Conservation (phyloP, 2,329 filamentous ascomycete genomes). For the Neurospora crassa region DNA sequence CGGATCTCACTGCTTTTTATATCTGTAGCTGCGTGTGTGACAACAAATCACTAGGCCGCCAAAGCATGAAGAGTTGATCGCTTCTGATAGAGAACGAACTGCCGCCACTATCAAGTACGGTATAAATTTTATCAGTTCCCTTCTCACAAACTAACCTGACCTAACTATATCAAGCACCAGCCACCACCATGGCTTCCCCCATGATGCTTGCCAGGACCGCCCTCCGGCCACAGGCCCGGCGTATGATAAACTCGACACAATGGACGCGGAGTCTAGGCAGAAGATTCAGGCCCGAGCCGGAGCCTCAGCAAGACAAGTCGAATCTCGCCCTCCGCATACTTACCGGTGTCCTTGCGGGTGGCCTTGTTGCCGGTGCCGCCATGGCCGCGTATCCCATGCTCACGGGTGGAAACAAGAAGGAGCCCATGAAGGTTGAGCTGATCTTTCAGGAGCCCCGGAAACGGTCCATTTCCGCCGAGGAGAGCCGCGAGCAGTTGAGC, state of each 20-base stretch:
- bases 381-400: slow-evolving; percentile 11
- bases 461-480: slow-evolving; percentile 52
- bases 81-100: background rate
- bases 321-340: slow-evolving; percentile 2
- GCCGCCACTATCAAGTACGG: background rate
- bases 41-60: background rate
- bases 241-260: slow-evolving; percentile 1
- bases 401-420: slow-evolving; percentile 20
- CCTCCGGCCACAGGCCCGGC: background rate
- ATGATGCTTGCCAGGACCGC: background rate
- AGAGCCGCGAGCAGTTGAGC: slow-evolving; percentile 66
- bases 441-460: slow-evolving; percentile 58
- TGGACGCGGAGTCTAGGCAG: slow-evolving; percentile 12
- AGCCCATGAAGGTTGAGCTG: slow-evolving; percentile 38
- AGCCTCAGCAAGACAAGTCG: background rate
- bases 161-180: background rate
- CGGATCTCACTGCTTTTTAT: background rate
- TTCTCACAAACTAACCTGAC: background rate
- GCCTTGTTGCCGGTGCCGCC: slow-evolving; percentile 11
- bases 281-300: background rate
- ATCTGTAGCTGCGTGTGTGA: background rate
- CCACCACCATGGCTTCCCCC: background rate
- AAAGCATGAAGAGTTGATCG: background rate
- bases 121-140: background rate
- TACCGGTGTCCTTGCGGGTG: slow-evolving; percentile 9